phyloP scores from a whole-genome alignment of 2,329 filamentous ascomycete species.

The Penicillium fuscoglaucum region DNA sequence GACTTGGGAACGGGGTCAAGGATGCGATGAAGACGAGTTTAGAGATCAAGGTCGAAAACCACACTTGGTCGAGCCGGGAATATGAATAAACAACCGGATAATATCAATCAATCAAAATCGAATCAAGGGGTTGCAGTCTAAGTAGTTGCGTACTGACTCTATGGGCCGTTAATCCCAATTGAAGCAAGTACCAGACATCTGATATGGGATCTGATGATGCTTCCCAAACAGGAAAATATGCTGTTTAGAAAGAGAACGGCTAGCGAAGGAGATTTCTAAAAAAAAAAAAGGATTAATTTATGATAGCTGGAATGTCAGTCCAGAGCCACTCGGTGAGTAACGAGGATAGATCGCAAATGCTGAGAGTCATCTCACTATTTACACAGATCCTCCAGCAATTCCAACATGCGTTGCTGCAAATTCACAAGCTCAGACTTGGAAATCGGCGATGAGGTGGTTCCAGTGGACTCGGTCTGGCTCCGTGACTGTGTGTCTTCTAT shows the following conservation, averaged over 20 bases:
- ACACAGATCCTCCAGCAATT: constrained; percentile 54
- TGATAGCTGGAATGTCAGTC: background rate
- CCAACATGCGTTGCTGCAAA: constrained; percentile 52
- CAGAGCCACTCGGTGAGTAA: background rate
- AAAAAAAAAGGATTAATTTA: background rate
- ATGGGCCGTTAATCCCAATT: background rate
- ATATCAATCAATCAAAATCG: background rate
- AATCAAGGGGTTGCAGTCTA: background rate
- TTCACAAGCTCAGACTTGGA: constrained; percentile 44
- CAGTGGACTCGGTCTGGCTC: background rate
- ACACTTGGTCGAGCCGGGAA: background rate
- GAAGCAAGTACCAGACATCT: background rate
- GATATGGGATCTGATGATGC: background rate
- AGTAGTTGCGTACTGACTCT: background rate
- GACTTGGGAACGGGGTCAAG: background rate
- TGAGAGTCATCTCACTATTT: constrained; percentile 30
- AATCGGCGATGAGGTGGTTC: constrained; percentile 28
- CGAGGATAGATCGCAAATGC: background rate
- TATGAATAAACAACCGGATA: background rate
- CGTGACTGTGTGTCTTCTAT: background rate
- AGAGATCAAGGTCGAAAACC: background rate
- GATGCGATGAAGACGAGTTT: background rate
- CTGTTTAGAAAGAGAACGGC: background rate
- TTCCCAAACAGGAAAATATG: background rate
- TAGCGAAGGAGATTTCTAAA: background rate